Percentiles rank a stretch among this genome's conserved stretches.
Evolutionary conservation across 345 rosid species (phyloP).

Genomic region (Sonneratia alba): DNA sequence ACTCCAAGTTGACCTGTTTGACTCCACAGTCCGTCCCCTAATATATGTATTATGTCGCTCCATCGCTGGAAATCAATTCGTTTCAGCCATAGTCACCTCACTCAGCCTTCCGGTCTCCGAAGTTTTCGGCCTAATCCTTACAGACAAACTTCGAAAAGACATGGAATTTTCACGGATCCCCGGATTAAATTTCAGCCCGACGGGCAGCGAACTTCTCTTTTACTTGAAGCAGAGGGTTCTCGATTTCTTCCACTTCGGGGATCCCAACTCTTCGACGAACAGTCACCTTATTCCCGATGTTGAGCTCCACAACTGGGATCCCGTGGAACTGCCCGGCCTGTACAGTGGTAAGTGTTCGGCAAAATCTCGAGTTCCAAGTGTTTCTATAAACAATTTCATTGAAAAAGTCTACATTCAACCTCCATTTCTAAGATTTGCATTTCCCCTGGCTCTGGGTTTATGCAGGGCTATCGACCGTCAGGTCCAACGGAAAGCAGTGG

Average conservation of each 20-base stretch:
- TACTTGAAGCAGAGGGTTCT: slow-evolving; percentile 26
- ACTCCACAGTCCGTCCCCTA: too few relatives aligned
- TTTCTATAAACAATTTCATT: too few relatives aligned
- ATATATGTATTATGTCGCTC: too few relatives aligned
- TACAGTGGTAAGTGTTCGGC: not conserved
- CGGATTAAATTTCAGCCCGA: slow-evolving; percentile 36
- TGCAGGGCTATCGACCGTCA: not conserved
- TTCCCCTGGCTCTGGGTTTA: not conserved
- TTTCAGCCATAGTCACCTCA: too few relatives aligned
- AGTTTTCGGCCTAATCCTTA: too few relatives aligned
- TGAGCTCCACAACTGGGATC: not conserved
- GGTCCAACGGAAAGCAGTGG: not conserved
- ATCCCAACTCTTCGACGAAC: not conserved
- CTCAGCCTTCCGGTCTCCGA: too few relatives aligned
- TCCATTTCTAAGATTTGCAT: too few relatives aligned
- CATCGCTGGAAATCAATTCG: too few relatives aligned
- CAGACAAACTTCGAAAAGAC: not conserved
- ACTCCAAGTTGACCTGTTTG: too few relatives aligned
- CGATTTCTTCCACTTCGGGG: not conserved
- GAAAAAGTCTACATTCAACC: too few relatives aligned
- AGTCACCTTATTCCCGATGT: not conserved
- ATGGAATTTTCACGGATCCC: not conserved
- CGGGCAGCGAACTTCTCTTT: slow-evolving; percentile 30
- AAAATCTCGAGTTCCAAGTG: not conserved
- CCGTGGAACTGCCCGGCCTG: not conserved